These are phyloP conservation scores for Prunus dulcis DNA, from an alignment of 306 rosid species.

Conservation along the genomic window DNA sequence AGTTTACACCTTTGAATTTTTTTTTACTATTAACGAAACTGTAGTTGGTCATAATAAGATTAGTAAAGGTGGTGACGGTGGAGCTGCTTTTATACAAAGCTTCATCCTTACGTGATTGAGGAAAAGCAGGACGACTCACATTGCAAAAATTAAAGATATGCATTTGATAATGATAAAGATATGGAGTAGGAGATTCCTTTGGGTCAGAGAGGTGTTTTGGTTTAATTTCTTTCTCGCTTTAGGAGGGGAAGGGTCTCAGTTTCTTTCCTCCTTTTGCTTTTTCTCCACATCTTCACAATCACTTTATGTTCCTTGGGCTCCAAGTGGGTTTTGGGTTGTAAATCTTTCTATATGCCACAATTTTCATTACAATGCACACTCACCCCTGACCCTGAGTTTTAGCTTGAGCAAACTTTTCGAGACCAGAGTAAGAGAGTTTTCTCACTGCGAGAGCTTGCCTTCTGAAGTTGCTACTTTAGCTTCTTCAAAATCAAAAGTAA, in stretches of 20 bases:
- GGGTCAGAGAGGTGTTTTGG: conserved; percentile 28
- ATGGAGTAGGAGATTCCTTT: conserved; percentile 47
- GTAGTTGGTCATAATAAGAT: conserved; percentile 14
- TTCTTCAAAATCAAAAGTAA: conserved; percentile 6
- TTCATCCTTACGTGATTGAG: conserved; percentile 68
- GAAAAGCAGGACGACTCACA: conserved; percentile 41
- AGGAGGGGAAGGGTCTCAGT: conserved; percentile 40
- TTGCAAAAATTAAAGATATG: conserved; percentile 25
- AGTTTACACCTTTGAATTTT: not conserved
- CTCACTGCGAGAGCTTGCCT: conserved; percentile 16
- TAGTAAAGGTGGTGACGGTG: conserved; percentile 60
- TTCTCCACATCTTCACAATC: conserved; percentile 53
- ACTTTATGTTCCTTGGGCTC: conserved; percentile 56
- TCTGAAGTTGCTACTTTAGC: not conserved
- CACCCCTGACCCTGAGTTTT: conserved; percentile 18
- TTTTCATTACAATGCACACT: conserved; percentile 18
- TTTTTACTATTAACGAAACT: not conserved
- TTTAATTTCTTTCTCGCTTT: conserved; percentile 44
- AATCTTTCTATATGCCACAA: conserved; percentile 30
- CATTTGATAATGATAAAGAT: conserved; percentile 35
- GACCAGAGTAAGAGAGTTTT: conserved; percentile 10
- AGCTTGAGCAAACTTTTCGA: conserved; percentile 22
- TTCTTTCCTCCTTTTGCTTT: conserved; percentile 31
- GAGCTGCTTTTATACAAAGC: conserved; percentile 50
- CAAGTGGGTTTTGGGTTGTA: conserved; percentile 52